phyloP scores from a whole-genome alignment of 148 eudicot species.

The Cornus kousa region DNA sequence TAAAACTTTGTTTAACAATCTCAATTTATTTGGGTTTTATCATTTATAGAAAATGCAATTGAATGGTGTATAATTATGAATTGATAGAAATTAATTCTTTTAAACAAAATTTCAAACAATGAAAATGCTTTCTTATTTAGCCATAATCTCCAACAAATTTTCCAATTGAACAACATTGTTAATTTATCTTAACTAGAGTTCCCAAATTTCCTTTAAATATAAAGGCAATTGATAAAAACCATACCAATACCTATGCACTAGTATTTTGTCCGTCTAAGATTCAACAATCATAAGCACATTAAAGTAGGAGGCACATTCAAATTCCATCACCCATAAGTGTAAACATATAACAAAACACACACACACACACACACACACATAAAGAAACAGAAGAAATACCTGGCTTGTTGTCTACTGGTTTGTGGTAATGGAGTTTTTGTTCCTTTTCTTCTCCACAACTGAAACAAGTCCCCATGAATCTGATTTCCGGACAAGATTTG shows the following conservation, averaged over 20 bases:
- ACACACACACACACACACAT: no score
- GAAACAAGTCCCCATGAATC: constrained; percentile 60
- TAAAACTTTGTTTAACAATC: background rate
- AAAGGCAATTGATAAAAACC: background rate
- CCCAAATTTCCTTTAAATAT: background rate
- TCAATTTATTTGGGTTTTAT: background rate
- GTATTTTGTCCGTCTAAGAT: background rate
- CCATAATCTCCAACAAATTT: no score
- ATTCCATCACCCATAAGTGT: background rate
- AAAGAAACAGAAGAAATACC: constrained; percentile 6
- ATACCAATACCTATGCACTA: no score
- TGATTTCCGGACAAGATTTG: constrained; percentile 14
- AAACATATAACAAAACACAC: background rate
- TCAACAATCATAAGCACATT: background rate
- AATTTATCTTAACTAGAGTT: background rate
- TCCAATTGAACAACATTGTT: no score
- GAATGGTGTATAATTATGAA: background rate
- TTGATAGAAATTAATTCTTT: background rate
- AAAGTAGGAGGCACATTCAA: background rate
- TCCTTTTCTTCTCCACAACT: constrained; percentile 37
- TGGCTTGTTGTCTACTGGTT: constrained; percentile 13
- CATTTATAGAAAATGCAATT: background rate
- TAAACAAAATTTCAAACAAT: no score
- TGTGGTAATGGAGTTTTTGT: constrained; percentile 9
- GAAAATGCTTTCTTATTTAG: no score